Base-by-base conservation (phyloP, 805 yeast genomes). In the Yamadazyma takamatsuzukensis region DNA sequence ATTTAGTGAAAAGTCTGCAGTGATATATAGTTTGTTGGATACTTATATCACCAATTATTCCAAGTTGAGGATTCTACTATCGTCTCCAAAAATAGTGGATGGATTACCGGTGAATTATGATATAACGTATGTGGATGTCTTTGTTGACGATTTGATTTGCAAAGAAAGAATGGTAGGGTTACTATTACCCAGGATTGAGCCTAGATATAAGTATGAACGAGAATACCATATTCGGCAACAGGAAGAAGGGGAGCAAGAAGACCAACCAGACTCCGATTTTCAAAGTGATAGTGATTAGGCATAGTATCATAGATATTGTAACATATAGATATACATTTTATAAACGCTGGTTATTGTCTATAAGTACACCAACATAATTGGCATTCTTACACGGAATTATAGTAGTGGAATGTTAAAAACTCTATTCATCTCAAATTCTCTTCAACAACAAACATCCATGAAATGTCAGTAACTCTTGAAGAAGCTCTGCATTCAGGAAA, bases 121-220 rank as follows among this genome's bases (percentile, higher is more conserved):
- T 15, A 19, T 64, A 14, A 47, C 47, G 4, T 71, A 76, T 48
- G 68, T 90, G 60, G 97, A 90, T 54, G 90, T 80, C 49, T 73
- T 80, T 49, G 72, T 78, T 0, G 96, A 90, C 46, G 58, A 60
- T 25, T 51, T 90, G 29, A 53, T 82, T 16, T 61, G 50, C 1
- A 64, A 71, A 21, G 75, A 73, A 23, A 68, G 86, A 38, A 80
- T 83, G 14, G 73, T 83, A 44, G 96, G 85, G 29, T 60, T 88
- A 32, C 76, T 84, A 2, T 51, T 90, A 29, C 95, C 96, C 0
- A 41, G 86, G 43, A 40, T 87, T 51, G 54, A 54, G 4, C 56
- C 55, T 3, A 49, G 81, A 25, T 47, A 48, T 13, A 51, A 45
- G 2, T 53, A 50, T 4, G 68, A 67, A 4, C 47, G 78, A 27